Evolutionary conservation across 331 rosid genomes (phyloP).

Genomic region (Telfairia occidentalis): DNA sequence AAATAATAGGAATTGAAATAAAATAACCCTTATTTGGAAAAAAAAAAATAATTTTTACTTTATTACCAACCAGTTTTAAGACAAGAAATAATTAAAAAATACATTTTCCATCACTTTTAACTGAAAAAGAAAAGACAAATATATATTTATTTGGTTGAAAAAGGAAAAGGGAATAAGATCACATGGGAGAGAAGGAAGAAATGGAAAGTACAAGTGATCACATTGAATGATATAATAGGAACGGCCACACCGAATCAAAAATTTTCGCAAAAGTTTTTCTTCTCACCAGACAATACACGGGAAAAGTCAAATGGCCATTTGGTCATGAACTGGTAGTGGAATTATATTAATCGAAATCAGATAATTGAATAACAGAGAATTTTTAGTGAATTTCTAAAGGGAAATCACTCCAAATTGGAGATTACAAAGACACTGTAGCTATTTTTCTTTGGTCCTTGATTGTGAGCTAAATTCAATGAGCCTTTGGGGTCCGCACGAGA

Average conservation of each 20-base stretch:
- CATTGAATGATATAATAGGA: not conserved
- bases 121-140: not conserved
- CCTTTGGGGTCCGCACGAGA: conserved; percentile 49
- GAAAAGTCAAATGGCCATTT: conserved; percentile 17
- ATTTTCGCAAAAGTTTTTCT: not conserved
- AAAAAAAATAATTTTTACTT: not conserved
- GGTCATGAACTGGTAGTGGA: conserved; percentile 14
- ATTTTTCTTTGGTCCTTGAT: conserved; percentile 16
- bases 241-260: not conserved
- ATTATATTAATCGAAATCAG: not conserved
- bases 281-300: not conserved
- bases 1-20: not conserved
- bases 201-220: not conserved
- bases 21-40: not conserved
- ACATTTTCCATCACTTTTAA: not conserved
- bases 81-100: not conserved
- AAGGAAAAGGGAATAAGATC: conserved; percentile 7
- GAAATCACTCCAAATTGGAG: too few species aligned
- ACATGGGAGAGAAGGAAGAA: not conserved
- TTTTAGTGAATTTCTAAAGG: not conserved
- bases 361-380: not conserved
- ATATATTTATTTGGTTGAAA: not conserved
- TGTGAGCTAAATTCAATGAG: conserved; percentile 46
- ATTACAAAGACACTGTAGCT: not conserved
- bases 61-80: not conserved